Conservation (phyloP, 352 stramenopile species). For the Phytophthora tubulina region DNA sequence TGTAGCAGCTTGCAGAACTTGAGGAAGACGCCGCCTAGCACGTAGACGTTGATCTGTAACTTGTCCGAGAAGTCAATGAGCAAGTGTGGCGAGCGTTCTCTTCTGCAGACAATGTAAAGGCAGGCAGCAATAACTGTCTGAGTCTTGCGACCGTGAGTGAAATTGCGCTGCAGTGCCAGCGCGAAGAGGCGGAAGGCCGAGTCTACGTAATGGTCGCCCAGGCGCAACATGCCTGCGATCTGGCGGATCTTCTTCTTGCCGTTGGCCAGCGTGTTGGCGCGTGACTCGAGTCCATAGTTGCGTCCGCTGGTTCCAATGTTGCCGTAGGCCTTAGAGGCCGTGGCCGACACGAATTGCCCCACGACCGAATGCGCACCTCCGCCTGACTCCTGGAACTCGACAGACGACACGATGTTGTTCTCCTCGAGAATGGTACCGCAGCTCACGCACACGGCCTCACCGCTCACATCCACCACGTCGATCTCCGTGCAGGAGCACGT, state of each 20-base stretch:
- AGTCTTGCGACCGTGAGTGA: conserved; percentile 96
- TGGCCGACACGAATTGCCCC: conserved; percentile 96
- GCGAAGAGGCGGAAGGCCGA: conserved; percentile 96
- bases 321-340: conserved; percentile 92
- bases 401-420: conserved; percentile 97
- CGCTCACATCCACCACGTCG: conserved; percentile 93
- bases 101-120: conserved; percentile 98
- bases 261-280: conserved; percentile 96
- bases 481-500: conserved; percentile 97
- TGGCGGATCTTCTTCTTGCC: conserved; percentile 94
- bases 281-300: conserved; percentile 95
- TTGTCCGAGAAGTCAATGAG: conserved; percentile 99
- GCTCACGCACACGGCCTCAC: conserved; percentile 88
- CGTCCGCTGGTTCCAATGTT: conserved; percentile 87
- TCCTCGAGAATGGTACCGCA: conserved; percentile 96
- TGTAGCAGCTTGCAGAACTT: conserved; percentile 95
- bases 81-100: conserved; percentile 98
- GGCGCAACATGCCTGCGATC: conserved; percentile 93
- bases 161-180: conserved; percentile 97
- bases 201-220: conserved; percentile 97
- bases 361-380: conserved; percentile 93
- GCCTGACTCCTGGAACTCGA: conserved; percentile 97
- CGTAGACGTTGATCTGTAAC: conserved; percentile 95
- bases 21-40: conserved; percentile 87
- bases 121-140: conserved; percentile 97